phyloP scores from a whole-genome alignment of 2,329 filamentous ascomycete genomes.

The Neofusicoccum umdonicola region DNA sequence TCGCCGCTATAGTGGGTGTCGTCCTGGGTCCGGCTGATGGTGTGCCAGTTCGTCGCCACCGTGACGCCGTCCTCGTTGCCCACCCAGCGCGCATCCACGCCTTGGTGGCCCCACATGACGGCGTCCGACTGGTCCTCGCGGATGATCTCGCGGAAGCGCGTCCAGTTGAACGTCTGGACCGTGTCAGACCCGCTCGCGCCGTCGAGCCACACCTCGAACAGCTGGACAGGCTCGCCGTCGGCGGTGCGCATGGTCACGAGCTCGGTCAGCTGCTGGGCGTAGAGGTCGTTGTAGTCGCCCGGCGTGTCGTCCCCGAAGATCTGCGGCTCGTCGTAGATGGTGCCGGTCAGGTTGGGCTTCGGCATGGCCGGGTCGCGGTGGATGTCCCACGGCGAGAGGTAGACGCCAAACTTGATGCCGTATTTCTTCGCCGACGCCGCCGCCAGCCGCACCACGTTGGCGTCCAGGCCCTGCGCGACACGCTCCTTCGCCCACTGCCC shows the following conservation, averaged over 20 bases:
- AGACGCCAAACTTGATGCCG: conserved; percentile 36
- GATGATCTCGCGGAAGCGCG: conserved; percentile 20
- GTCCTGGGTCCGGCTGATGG: conserved; percentile 22
- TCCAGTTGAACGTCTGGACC: conserved; percentile 22
- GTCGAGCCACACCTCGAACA: conserved; percentile 23
- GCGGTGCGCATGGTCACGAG: conserved; percentile 16
- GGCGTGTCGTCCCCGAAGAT: conserved; percentile 32
- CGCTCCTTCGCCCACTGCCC: conserved; percentile 32
- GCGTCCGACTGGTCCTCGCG: conserved; percentile 20
- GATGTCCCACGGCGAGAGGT: conserved; percentile 39
- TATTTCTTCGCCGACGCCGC: conserved; percentile 33
- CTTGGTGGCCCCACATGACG: conserved; percentile 23
- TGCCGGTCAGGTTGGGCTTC: conserved; percentile 30
- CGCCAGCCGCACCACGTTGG: conserved; percentile 34
- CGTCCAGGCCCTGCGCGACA: conserved; percentile 24
- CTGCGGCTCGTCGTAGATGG: conserved; percentile 35
- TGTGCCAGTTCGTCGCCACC: conserved; percentile 22
- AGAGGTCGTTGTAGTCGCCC: conserved; percentile 36
- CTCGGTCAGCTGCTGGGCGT: conserved; percentile 22
- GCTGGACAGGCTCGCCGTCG: conserved; percentile 16
- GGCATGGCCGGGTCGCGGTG: conserved; percentile 38
- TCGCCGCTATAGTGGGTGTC: conserved; percentile 15
- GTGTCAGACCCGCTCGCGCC: conserved; percentile 21
- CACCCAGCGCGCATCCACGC: conserved; percentile 22
- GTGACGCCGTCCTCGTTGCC: conserved; percentile 22